Evolutionary conservation across 805 yeast species (phyloP).

Genomic region (Kodamaea kakaduensis): DNA sequence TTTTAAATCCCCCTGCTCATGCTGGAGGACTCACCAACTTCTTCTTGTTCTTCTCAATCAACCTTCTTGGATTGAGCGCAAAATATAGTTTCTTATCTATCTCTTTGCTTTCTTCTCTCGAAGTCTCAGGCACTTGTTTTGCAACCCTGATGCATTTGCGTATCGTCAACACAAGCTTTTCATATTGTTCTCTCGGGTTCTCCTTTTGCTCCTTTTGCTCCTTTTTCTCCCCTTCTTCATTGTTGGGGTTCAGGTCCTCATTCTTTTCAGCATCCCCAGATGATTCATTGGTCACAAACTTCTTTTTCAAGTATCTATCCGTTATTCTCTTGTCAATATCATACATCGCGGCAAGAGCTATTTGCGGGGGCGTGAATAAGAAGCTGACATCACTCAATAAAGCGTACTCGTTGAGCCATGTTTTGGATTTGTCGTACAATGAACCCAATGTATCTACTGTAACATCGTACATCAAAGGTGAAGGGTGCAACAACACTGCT

Average conservation of each 20-base stretch:
- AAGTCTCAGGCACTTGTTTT: slow-evolving; percentile 40
- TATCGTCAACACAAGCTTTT: slow-evolving; percentile 43
- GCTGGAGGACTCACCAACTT: slow-evolving; percentile 6
- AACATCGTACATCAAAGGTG: slow-evolving; percentile 43
- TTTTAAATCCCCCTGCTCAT: not conserved
- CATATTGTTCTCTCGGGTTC: slow-evolving; percentile 31
- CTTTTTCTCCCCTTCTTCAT: slow-evolving; percentile 14
- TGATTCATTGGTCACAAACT: slow-evolving; percentile 37
- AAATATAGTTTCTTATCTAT: slow-evolving; percentile 64
- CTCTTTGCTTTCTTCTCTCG: slow-evolving; percentile 56
- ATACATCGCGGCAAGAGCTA: slow-evolving; percentile 83
- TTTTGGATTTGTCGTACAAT: slow-evolving; percentile 67
- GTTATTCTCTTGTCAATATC: slow-evolving; percentile 60
- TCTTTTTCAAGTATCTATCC: slow-evolving; percentile 61
- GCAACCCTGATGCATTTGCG: slow-evolving; percentile 47
- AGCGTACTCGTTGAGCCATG: slow-evolving; percentile 60
- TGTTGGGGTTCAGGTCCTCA: slow-evolving; percentile 5
- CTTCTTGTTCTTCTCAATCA: slow-evolving; percentile 43
- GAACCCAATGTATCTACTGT: slow-evolving; percentile 54
- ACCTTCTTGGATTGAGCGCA: slow-evolving; percentile 54
- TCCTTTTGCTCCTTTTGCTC: slow-evolving; percentile 8
- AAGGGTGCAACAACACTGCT: slow-evolving; percentile 42
- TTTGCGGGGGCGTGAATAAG: slow-evolving; percentile 88
- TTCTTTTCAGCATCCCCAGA: slow-evolving; percentile 9
- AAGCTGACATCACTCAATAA: slow-evolving; percentile 69